Evolutionary conservation across 495 filamentous ascomycete species (phyloP).

Genomic region (Aspergillus heteromorphus): DNA sequence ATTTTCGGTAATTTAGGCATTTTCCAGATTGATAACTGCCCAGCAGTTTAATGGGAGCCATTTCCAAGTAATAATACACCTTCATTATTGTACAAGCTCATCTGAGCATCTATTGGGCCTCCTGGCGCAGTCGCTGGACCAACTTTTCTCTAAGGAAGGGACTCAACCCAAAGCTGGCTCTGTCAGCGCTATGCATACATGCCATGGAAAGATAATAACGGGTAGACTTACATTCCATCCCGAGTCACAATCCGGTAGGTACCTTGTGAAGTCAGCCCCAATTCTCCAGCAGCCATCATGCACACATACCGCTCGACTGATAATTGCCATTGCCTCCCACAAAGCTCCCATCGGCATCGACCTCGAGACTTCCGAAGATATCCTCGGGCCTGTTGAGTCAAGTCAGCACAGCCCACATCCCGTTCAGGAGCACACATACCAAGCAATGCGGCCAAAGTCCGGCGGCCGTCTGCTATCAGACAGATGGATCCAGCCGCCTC

Average conservation of each 20-base stretch:
- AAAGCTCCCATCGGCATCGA: constrained; percentile 72
- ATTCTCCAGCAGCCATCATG: neutral
- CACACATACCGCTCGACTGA: constrained; percentile 49
- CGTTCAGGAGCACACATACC: constrained; percentile 28
- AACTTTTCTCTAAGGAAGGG: constrained; percentile 53
- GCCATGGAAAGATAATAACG: neutral
- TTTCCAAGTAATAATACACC: constrained; percentile 8
- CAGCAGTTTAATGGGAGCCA: constrained; percentile 9
- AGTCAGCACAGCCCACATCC: neutral
- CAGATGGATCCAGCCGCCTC: constrained; percentile 87
- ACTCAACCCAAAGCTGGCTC: constrained; percentile 44
- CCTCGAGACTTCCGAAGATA: constrained; percentile 89
- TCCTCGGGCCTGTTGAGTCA: constrained; percentile 58
- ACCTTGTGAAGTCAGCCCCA: constrained; percentile 23
- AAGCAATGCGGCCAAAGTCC: constrained; percentile 85
- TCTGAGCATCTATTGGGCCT: constrained; percentile 9
- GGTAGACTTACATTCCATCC: constrained; percentile 53
- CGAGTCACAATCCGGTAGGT: constrained; percentile 54
- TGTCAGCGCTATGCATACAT: neutral
- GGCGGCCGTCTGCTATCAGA: constrained; percentile 77
- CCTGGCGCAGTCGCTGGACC: constrained; percentile 41
- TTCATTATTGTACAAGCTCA: constrained; percentile 17
- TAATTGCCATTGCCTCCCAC: constrained; percentile 54
- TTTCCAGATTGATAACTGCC: constrained; percentile 24
- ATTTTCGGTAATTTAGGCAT: neutral